Percentiles rank a stretch among this genome's conserved stretches.
Evolutionary conservation across 75 land plant species (phyloP).

Genomic region (Cryptomeria japonica): DNA sequence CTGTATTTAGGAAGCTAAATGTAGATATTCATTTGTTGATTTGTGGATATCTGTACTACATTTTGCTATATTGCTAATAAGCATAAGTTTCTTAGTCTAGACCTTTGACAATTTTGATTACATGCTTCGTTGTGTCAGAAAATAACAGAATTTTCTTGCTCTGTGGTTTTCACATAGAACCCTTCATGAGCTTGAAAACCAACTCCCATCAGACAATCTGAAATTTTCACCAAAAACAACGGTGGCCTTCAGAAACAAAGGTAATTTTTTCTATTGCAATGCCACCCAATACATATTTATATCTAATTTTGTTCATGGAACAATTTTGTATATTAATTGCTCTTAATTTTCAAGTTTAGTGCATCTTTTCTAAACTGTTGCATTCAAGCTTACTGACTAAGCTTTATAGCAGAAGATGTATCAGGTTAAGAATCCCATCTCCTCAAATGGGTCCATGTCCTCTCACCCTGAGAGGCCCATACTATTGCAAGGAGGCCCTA

Average conservation of each 20-base stretch:
- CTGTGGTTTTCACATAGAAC: not conserved
- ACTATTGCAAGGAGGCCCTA: conserved; percentile 39
- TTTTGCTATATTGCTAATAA: not conserved
- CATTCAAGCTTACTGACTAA: not conserved
- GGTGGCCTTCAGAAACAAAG: not conserved
- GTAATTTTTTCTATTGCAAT: not conserved
- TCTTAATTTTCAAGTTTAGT: not conserved
- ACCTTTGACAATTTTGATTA: not conserved
- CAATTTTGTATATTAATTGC: not conserved
- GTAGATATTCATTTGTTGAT: not conserved
- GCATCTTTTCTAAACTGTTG: not conserved
- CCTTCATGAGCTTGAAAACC: not conserved
- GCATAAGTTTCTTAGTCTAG: not conserved
- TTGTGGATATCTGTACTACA: not conserved
- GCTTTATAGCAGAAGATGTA: conserved; percentile 15
- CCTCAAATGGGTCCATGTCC: conserved; percentile 12
- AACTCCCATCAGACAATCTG: conserved; percentile 1
- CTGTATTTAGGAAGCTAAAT: not conserved
- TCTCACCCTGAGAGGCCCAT: conserved; percentile 44
- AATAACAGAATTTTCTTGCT: not conserved
- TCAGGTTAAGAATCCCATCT: conserved; percentile 7
- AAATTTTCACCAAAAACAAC: not conserved
- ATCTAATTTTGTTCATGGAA: not conserved
- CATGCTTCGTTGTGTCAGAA: conserved; percentile 5
- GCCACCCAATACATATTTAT: conserved; percentile 1